phyloP scores from a whole-genome alignment of 768 basidiomycete genomes.

The Jaapia argillacea region DNA sequence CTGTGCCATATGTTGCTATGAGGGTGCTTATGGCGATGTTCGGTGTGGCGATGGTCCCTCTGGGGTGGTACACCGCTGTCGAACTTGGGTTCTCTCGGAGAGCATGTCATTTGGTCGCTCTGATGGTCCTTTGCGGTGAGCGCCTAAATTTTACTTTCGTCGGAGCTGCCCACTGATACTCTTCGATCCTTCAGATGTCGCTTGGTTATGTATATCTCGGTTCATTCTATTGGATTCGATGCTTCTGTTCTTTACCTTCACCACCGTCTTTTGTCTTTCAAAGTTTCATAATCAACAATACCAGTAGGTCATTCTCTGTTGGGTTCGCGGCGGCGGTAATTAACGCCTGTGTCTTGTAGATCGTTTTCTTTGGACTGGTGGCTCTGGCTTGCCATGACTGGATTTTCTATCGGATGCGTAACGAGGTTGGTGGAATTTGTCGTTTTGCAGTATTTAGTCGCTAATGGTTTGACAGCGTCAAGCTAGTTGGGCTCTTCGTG shows the following conservation, averaged over 20 bases:
- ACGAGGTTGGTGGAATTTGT: constrained; percentile 46
- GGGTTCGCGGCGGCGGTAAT: not conserved
- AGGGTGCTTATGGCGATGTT: constrained; percentile 90
- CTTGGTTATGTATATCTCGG: constrained; percentile 93
- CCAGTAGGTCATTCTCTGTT: constrained; percentile 36
- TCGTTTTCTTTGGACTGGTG: constrained; percentile 97
- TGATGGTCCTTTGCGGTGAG: constrained; percentile 90
- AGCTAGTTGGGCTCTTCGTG: constrained; percentile 93
- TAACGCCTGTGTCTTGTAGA: constrained; percentile 28
- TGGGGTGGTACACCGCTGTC: constrained; percentile 94
- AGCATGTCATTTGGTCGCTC: constrained; percentile 84
- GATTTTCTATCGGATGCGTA: constrained; percentile 93
- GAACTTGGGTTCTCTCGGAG: constrained; percentile 88
- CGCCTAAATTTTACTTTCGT: not conserved
- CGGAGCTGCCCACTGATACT: constrained; percentile 1
- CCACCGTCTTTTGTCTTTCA: constrained; percentile 87
- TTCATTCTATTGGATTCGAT: constrained; percentile 98
- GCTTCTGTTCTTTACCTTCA: constrained; percentile 98
- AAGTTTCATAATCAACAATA: constrained; percentile 98
- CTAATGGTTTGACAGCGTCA: constrained; percentile 50
- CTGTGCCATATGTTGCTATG: constrained; percentile 91
- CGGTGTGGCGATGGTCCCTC: constrained; percentile 90
- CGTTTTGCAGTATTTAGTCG: not conserved
- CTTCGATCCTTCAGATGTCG: constrained; percentile 55
- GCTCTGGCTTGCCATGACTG: constrained; percentile 89